Percentiles rank a stretch among this genome's conserved stretches.
phyloP scores from a whole-genome alignment of 1,284 basidiomycete species.

The Macrocystidia cucumis region DNA sequence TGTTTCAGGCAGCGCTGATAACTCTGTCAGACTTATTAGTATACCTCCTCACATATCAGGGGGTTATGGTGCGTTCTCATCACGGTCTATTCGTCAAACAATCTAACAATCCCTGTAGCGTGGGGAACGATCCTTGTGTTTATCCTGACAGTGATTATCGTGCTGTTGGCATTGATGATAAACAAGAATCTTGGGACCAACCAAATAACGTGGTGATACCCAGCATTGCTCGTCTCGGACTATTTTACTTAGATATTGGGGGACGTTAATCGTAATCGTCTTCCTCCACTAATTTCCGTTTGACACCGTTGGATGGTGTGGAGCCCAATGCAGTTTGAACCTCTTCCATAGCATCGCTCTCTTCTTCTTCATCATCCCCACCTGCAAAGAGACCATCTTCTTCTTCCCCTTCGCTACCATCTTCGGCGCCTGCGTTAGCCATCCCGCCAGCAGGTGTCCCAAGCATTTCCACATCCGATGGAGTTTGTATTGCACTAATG shows the following conservation, averaged over 20 bases:
- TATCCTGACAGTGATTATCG: slow-evolving; percentile 18
- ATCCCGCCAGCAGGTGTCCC: slow-evolving; percentile 33
- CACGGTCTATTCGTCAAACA: neutral
- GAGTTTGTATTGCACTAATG: slow-evolving; percentile 50
- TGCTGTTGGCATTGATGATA: slow-evolving; percentile 18
- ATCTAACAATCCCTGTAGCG: slow-evolving; percentile 20
- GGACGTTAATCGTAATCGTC: slow-evolving; percentile 67
- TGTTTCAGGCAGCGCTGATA: slow-evolving; percentile 91
- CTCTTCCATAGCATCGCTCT: slow-evolving; percentile 71
- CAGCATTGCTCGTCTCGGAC: neutral
- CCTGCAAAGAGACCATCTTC: slow-evolving; percentile 65
- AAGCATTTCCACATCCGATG: slow-evolving; percentile 62
- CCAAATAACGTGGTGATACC: slow-evolving; percentile 7
- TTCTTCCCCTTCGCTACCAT: slow-evolving; percentile 50
- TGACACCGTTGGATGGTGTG: slow-evolving; percentile 46
- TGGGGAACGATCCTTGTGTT: slow-evolving; percentile 32
- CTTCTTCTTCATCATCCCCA: slow-evolving; percentile 68
- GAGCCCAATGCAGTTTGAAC: slow-evolving; percentile 42
- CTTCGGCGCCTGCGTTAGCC: slow-evolving; percentile 37
- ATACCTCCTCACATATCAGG: slow-evolving; percentile 51
- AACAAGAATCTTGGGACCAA: slow-evolving; percentile 14
- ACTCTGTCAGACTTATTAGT: slow-evolving; percentile 75
- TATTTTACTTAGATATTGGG: neutral
- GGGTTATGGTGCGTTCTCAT: slow-evolving; percentile 41
- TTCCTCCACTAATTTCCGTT: slow-evolving; percentile 75